Conservation (phyloP, 345 rosid genomes). For the Hypericum androsaemum region DNA sequence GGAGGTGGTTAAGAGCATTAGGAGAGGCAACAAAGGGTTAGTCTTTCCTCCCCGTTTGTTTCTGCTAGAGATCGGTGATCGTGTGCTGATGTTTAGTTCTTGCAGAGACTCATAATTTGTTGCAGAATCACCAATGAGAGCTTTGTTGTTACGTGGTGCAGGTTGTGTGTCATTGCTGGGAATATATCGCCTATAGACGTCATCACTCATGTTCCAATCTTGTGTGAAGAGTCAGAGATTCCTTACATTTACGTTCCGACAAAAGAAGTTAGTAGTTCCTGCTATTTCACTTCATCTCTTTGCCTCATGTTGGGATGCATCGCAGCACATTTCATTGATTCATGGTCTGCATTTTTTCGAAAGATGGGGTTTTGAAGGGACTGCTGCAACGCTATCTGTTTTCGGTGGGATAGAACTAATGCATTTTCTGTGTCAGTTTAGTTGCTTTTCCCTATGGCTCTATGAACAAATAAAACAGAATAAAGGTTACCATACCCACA, state of each 20-base stretch:
- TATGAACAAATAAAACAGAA: too few relatives aligned
- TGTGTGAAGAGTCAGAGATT: conserved; percentile 78
- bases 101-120: not conserved
- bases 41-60: not conserved
- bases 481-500: too few relatives aligned
- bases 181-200: conserved; percentile 98
- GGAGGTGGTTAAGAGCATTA: conserved; percentile 88
- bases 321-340: not conserved
- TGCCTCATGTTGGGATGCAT: not conserved
- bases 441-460: too few relatives aligned
- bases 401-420: too few relatives aligned
- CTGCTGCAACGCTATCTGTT: too few relatives aligned
- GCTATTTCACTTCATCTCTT: not conserved
- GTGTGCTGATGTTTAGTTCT: too few relatives aligned
- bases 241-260: conserved; percentile 83
- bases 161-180: conserved; percentile 89
- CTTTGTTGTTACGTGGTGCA: conserved; percentile 21
- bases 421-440: too few relatives aligned
- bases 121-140: not conserved
- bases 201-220: conserved; percentile 83
- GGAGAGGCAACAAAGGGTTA: conserved; percentile 87
- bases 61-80: too few relatives aligned
- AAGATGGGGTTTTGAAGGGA: too few relatives aligned
- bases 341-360: too few relatives aligned
- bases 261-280: conserved; percentile 64